These are phyloP conservation scores for Colletotrichum cordylinicola DNA, from an alignment of 2,329 filamentous ascomycete species.

Conservation along the genomic window DNA sequence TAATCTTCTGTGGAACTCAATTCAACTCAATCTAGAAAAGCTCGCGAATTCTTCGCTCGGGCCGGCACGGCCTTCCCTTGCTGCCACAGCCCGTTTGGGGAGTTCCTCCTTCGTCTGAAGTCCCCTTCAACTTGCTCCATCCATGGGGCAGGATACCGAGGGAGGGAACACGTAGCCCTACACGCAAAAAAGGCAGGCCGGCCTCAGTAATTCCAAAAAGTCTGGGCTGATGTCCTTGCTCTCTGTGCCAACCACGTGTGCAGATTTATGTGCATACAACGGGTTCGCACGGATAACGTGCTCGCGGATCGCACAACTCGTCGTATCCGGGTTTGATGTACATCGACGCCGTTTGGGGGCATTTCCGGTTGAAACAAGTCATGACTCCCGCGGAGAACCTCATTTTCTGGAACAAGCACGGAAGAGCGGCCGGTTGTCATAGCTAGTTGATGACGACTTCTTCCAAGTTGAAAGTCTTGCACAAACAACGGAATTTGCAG, in stretches of 20 bases:
- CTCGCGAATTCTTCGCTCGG: background rate
- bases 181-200: background rate
- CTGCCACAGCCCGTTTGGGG: background rate
- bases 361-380: background rate
- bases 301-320: background rate
- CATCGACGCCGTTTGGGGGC: background rate
- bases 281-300: background rate
- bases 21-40: background rate
- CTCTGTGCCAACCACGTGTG: background rate
- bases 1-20: background rate
- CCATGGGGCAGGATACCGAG: background rate
- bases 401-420: background rate
- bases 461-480: background rate
- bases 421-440: background rate
- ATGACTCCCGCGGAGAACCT: background rate
- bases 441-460: background rate
- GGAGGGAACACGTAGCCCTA: background rate
- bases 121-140: background rate
- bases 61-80: background rate
- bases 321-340: background rate
- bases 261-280: background rate
- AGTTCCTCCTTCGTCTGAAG: slow-evolving; percentile 3
- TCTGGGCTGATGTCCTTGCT: background rate
- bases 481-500: background rate
- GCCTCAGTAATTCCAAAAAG: background rate